Conservation (phyloP, 2,329 filamentous ascomycete genomes). For the Celoporthe dispersa region DNA sequence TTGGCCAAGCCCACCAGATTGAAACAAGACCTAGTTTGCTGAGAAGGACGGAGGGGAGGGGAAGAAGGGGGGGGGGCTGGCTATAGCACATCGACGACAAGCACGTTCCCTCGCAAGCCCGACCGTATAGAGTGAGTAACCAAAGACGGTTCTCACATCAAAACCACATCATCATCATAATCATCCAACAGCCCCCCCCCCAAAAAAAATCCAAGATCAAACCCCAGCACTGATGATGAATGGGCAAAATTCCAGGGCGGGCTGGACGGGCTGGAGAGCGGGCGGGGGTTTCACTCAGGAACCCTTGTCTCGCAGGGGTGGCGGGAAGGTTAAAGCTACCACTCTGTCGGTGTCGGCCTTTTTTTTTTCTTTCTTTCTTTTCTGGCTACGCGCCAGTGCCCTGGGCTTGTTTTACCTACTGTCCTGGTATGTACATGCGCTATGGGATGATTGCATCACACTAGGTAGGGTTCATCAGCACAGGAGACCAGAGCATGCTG, state of each 20-base stretch:
- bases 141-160: too few species aligned
- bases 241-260: slow-evolving; percentile 12
- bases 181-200: too few species aligned
- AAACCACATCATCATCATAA: background rate
- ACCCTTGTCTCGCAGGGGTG: slow-evolving; percentile 27
- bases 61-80: too few species aligned
- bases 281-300: slow-evolving; percentile 10
- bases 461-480: background rate
- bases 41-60: too few species aligned
- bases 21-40: background rate
- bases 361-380: background rate
- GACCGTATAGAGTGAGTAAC: too few species aligned
- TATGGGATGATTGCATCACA: background rate
- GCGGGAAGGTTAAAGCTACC: slow-evolving; percentile 30
- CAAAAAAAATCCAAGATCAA: too few species aligned
- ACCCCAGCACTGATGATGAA: background rate
- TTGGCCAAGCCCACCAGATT: background rate
- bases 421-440: too few species aligned
- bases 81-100: background rate
- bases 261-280: background rate
- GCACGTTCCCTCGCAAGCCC: background rate
- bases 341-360: slow-evolving; percentile 29
- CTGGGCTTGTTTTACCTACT: background rate
- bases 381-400: background rate
- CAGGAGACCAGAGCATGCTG: background rate